Percentiles rank a stretch among this genome's conserved stretches.
Conservation (phyloP, 164 flowering plant genomes). For the Umbilicus rupestris region DNA sequence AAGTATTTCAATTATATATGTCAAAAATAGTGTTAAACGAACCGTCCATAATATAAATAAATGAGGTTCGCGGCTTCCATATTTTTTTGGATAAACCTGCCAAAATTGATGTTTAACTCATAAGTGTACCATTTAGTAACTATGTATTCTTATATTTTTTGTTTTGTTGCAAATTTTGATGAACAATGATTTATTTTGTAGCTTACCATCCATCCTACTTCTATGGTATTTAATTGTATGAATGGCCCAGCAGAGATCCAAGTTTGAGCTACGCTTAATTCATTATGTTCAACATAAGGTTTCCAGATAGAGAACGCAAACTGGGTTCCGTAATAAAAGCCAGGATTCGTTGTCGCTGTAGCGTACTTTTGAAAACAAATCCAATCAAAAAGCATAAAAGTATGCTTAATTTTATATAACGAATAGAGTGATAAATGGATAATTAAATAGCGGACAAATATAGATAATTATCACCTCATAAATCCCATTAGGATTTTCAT, state of each 20-base stretch:
- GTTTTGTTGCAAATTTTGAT: background rate
- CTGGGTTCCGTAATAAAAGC: background rate
- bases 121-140: background rate
- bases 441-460: too few relatives aligned
- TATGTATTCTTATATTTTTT: background rate
- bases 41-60: constrained; percentile 21
- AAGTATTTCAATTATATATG: too few relatives aligned
- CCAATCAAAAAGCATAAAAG: background rate
- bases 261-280: background rate
- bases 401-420: too few relatives aligned
- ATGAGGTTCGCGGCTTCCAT: constrained; percentile 11
- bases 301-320: background rate
- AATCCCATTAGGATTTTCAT: too few relatives aligned
- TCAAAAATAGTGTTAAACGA: background rate
- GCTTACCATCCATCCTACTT: constrained; percentile 5
- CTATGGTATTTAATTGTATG: too few relatives aligned
- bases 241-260: background rate
- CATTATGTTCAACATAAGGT: background rate
- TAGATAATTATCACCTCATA: too few relatives aligned
- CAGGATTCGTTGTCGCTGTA: background rate
- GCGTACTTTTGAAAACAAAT: too few relatives aligned
- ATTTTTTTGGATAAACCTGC: constrained; percentile 17
- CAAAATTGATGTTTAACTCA: too few relatives aligned
- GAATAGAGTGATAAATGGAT: too few relatives aligned
- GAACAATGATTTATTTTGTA: too few relatives aligned